Conservation (phyloP, 768 basidiomycete genomes). For the Kwoniella sp. region DNA sequence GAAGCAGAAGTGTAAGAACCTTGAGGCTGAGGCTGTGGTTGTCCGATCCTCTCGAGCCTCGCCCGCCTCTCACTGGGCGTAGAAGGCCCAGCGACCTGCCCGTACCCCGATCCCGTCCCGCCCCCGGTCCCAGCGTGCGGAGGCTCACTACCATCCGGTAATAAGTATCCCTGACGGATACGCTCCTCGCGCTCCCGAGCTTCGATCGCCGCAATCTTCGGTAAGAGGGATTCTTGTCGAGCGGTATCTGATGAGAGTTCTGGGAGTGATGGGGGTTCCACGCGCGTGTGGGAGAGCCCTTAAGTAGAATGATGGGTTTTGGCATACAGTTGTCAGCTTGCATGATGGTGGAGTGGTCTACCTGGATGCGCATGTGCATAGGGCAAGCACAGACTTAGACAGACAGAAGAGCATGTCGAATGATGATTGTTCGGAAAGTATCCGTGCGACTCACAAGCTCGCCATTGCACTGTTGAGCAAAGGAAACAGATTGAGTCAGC, state of each 20-base stretch:
- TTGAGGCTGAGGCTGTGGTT: not conserved
- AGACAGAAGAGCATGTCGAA: too few relatives aligned
- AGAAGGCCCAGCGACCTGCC: constrained; percentile 19
- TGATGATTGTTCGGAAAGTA: too few relatives aligned
- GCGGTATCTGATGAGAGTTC: constrained; percentile 36
- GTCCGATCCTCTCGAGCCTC: constrained; percentile 6
- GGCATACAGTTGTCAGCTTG: constrained; percentile 2
- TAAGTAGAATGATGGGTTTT: not conserved
- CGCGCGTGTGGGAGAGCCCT: constrained; percentile 52
- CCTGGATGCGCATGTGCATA: too few relatives aligned
- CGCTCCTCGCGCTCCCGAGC: constrained; percentile 43
- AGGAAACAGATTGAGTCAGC: too few relatives aligned
- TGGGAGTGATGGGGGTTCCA: constrained; percentile 34
- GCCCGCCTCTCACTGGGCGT: constrained; percentile 14
- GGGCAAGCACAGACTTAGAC: too few relatives aligned
- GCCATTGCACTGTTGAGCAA: constrained; percentile 44
- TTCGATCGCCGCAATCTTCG: constrained; percentile 44
- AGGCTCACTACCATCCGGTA: constrained; percentile 19
- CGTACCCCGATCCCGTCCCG: not conserved
- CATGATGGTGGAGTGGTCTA: too few relatives aligned
- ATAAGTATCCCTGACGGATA: constrained; percentile 48
- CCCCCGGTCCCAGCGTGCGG: not conserved
- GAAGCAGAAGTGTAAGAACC: too few relatives aligned
- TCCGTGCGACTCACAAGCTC: constrained; percentile 47
- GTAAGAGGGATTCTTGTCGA: constrained; percentile 30